Percentiles rank a stretch among this genome's conserved stretches.
phyloP scores from a whole-genome alignment of 345 rosid species.

The Rhodamnia rubescens region DNA sequence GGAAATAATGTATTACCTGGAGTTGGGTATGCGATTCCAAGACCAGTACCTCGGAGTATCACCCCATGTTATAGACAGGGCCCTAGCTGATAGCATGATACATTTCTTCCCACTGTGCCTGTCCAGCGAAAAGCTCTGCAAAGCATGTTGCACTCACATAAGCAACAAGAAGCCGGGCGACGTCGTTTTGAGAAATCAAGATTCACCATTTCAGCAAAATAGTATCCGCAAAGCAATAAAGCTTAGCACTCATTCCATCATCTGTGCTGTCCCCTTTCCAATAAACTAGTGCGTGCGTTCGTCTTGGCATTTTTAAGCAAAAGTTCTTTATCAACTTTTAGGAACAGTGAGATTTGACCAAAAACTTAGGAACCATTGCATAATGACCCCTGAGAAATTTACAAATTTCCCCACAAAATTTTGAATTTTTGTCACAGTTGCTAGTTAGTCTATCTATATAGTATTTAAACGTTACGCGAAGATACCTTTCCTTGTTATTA shows the following conservation, averaged over 20 bases:
- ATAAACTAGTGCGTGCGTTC: neutral
- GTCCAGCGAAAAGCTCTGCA: slow-evolving; percentile 16
- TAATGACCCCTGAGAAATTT: neutral
- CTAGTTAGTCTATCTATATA: neutral
- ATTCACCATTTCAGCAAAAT: neutral
- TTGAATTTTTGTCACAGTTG: neutral
- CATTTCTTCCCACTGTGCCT: slow-evolving; percentile 18
- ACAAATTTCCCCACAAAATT: neutral
- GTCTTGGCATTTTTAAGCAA: neutral
- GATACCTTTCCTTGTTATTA: neutral
- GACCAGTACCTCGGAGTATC: slow-evolving; percentile 3
- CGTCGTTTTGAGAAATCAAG: neutral
- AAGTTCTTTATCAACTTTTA: too few relatives aligned
- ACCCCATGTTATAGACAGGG: slow-evolving; percentile 18
- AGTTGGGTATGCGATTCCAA: neutral
- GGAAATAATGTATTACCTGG: neutral
- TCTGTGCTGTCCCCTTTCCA: neutral
- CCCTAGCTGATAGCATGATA: slow-evolving; percentile 16
- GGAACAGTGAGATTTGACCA: neutral
- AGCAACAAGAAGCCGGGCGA: neutral
- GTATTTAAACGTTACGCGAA: neutral
- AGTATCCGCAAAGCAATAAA: neutral
- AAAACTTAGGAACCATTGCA: neutral
- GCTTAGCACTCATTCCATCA: neutral
- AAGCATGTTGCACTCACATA: neutral